Base-by-base conservation (phyloP, 1,284 basidiomycete species). In the Neotropicomus parvogracilis region DNA sequence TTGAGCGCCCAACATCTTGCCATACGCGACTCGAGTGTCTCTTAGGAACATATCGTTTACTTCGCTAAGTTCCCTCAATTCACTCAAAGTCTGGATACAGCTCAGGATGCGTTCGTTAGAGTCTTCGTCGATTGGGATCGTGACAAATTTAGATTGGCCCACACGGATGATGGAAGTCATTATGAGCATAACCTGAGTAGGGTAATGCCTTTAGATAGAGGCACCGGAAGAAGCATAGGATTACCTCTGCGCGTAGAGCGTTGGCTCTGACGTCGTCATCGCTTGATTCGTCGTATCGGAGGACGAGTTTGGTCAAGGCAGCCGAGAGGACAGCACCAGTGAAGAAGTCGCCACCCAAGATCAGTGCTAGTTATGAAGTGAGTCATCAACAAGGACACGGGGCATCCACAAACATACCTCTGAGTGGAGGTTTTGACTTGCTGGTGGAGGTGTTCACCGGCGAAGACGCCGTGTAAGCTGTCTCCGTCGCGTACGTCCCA, bases 401-500 rank as follows among this genome's bases (percentile, higher is more conserved):
- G 14, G 10, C 6, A 1, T n/a, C 3, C 0, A 19, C 3, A 11
- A 24, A 44, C 58, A 14, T 46, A 87, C 85, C 81, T 63, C 97
- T 76, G 44, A 99, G 73, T 27, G 95, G 94, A 2, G 95, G 95
- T 70, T 97, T 98, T 26, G 87, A 79, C 67, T 93, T 93, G 54
- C 90, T 86, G 33, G 85, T 83, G 56, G 95, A 90, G 44, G 91
- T 69, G 42, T 79, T 77, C 8, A 84, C 85, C 36, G 77, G 71
- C 36, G 80, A 75, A 19, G 83, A 76, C 41, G 83, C 83, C 21
- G 85, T 85, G 70, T 88, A 97, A 11, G 91, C 91, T 0, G 92
- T 92, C 72, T 99, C 97, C 4, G 95, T 98, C 0, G 95, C 95
- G 66, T 99, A 99, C 3, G 95, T 99, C 13, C 97, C 97, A 63